These are phyloP conservation scores for Grigorovia transvaalensis DNA, from an alignment of 805 yeast genomes.

Conservation along the genomic window DNA sequence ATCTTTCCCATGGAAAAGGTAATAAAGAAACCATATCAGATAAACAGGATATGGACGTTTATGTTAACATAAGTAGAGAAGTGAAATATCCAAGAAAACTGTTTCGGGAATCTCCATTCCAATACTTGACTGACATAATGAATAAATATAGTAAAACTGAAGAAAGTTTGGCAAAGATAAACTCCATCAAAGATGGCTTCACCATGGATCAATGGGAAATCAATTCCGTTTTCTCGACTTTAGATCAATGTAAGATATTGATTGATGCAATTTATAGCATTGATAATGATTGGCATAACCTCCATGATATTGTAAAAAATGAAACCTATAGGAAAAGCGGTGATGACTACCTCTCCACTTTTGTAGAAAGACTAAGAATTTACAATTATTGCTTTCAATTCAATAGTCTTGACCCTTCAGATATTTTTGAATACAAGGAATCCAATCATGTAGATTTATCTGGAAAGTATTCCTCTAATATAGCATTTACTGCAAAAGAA, in stretches of 20 bases:
- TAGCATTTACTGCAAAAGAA: conserved; percentile 3
- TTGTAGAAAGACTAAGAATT: conserved; percentile 13
- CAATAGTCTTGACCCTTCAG: conserved; percentile 3
- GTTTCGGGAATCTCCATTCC: not conserved
- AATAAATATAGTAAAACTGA: not conserved
- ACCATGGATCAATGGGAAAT: not conserved
- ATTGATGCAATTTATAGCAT: not conserved
- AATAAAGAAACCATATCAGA: not conserved
- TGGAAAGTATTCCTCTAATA: not conserved
- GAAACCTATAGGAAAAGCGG: not conserved
- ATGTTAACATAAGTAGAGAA: not conserved
- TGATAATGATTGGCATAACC: not conserved
- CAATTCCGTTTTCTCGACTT: not conserved
- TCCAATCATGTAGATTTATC: not conserved
- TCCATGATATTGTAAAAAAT: not conserved
- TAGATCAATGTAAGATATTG: not conserved
- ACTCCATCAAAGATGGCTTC: not conserved
- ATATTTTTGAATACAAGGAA: not conserved
- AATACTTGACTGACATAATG: not conserved
- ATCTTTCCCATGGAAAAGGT: not conserved
- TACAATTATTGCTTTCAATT: conserved; percentile 12
- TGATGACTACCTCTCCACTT: not conserved
- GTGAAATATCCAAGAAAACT: not conserved
- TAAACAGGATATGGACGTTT: not conserved
- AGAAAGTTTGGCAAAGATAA: not conserved